phyloP scores from a whole-genome alignment of 805 yeast species.

The Saturnispora serradocipensis region DNA sequence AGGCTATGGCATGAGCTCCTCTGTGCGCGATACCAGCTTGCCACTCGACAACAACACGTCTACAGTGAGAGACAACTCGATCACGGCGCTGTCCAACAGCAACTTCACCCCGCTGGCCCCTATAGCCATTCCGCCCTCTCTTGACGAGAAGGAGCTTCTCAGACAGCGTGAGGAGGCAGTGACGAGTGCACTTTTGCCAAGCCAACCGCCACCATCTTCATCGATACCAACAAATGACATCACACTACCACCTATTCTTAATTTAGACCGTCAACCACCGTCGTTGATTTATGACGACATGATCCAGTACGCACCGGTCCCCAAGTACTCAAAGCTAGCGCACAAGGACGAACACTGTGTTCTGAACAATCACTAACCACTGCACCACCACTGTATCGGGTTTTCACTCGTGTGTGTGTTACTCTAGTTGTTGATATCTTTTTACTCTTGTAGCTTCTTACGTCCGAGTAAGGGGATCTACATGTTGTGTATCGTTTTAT shows the following conservation, averaged over 20 bases:
- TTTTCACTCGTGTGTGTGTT: not conserved
- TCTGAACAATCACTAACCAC: not conserved
- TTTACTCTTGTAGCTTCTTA: not conserved
- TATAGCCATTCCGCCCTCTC: conserved; percentile 4
- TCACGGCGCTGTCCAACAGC: not conserved
- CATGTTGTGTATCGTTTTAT: not conserved
- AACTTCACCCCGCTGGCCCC: conserved; percentile 10
- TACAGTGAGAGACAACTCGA: conserved; percentile 1
- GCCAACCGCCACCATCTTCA: conserved; percentile 33
- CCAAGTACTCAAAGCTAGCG: not conserved
- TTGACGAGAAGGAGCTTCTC: conserved; percentile 47
- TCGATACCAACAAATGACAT: not conserved
- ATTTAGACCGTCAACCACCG: not conserved
- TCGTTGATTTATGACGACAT: not conserved
- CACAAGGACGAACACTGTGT: not conserved
- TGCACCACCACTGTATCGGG: not conserved
- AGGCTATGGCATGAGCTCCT: not conserved
- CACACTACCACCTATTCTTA: not conserved
- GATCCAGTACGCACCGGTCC: not conserved
- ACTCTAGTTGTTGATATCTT: not conserved
- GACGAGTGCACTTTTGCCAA: conserved; percentile 44
- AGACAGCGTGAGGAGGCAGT: conserved; percentile 37
- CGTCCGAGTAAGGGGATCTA: not conserved
- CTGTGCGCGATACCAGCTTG: not conserved
- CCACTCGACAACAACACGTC: not conserved